phyloP scores from a whole-genome alignment of 2,329 filamentous ascomycete genomes.

The Rhynchosporium secalis region DNA sequence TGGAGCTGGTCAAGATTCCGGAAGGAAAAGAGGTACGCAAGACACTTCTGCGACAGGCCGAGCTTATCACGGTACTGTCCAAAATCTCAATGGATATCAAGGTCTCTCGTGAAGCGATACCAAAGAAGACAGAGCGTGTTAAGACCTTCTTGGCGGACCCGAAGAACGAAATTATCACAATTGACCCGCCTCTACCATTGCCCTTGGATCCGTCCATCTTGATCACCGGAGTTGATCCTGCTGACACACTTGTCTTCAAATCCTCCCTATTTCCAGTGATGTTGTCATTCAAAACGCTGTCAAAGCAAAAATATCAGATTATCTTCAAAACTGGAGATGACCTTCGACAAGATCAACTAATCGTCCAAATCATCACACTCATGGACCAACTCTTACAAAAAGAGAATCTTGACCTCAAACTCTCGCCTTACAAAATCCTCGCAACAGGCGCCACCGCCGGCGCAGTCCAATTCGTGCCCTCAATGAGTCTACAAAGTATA shows the following conservation, averaged over 20 bases:
- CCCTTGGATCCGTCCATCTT: conserved; percentile 83
- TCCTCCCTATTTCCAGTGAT: conserved; percentile 90
- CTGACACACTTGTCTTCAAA: conserved; percentile 91
- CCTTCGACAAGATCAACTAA: conserved; percentile 91
- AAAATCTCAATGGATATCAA: conserved; percentile 90
- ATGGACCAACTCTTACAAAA: conserved; percentile 97
- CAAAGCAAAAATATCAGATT: conserved; percentile 79
- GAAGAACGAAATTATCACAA: conserved; percentile 80
- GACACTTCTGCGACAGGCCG: conserved; percentile 80
- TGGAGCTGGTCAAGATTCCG: conserved; percentile 71
- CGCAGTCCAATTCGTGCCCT: conserved; percentile 90
- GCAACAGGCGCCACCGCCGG: conserved; percentile 88
- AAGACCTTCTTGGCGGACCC: conserved; percentile 84
- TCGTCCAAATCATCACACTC: conserved; percentile 94
- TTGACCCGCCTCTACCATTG: conserved; percentile 84
- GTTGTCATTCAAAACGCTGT: conserved; percentile 81
- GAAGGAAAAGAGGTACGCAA: conserved; percentile 73
- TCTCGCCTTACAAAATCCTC: conserved; percentile 94
- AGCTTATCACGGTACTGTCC: conserved; percentile 82
- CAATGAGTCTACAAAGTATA: conserved; percentile 79
- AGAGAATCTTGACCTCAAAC: conserved; percentile 91
- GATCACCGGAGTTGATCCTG: conserved; percentile 76
- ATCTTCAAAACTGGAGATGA: conserved; percentile 98
- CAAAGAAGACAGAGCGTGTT: conserved; percentile 78
- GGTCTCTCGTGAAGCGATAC: conserved; percentile 68